A percentile compares a stretch with the other conserved stretches of the same genome.
Evolutionary conservation across 768 basidiomycete species (phyloP).

Genomic region (Pulveroboletus sp.): DNA sequence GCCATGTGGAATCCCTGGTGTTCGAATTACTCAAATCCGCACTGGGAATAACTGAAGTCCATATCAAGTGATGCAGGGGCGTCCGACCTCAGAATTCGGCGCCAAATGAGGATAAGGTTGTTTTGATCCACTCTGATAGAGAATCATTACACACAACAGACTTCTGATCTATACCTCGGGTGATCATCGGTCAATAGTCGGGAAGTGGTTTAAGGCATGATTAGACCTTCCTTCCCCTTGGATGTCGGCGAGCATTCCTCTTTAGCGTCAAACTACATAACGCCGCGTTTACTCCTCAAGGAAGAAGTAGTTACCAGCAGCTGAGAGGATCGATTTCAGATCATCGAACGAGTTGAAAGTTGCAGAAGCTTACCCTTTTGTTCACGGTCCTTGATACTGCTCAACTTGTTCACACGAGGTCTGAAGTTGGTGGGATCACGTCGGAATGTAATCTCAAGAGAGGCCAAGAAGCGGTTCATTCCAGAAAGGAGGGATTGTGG

Average conservation of each 20-base stretch:
- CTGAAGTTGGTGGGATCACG: constrained; percentile 95
- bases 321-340: constrained; percentile 35
- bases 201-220: constrained; percentile 3
- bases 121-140: constrained; percentile 9
- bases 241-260: not conserved
- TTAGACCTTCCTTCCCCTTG: constrained; percentile 13
- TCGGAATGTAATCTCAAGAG: constrained; percentile 95
- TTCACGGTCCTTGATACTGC: constrained; percentile 85
- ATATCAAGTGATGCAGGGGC: not conserved
- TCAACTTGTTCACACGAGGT: constrained; percentile 80
- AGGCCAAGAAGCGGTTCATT: constrained; percentile 97
- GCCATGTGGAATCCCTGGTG: not conserved
- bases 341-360: not conserved
- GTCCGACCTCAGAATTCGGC: not conserved
- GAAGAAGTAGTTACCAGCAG: constrained; percentile 88
- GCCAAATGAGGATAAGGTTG: not conserved
- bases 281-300: constrained; percentile 60
- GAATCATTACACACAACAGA: constrained; percentile 8
- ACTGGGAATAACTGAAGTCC: not conserved
- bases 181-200: constrained; percentile 8
- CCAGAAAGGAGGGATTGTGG: constrained; percentile 93
- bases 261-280: not conserved
- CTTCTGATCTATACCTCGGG: constrained; percentile 7
- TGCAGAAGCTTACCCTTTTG: constrained; percentile 60
- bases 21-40: not conserved